Base-by-base conservation (phyloP, 1,284 basidiomycete species). In the Ganoderma sinense region DNA sequence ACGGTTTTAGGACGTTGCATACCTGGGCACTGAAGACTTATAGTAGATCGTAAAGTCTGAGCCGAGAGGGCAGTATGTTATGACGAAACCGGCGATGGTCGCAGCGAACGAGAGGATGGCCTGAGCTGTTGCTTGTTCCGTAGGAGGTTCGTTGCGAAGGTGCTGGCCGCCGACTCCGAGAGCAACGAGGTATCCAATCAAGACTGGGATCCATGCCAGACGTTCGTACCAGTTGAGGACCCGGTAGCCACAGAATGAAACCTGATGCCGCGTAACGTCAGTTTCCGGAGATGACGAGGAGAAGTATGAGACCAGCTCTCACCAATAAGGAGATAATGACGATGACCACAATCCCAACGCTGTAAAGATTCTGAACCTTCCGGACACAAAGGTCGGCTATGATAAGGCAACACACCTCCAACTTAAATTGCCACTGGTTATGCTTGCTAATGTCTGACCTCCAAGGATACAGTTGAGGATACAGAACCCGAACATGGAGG, bases 261-360 rank as follows among this genome's bases (percentile, higher is more conserved):
- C 82, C 89, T 91, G 40, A 18, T 14, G 6, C 14, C 23, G 13
- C 11, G 5, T 13, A 16, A 13, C 6, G 45, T 29, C 6, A 51
- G 23, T 8, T 26, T 56, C 16, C 45, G 16, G 18, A 33, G 31
- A 16, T 26, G 2, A 11, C n/a, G n/a, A 5, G 8, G n/a, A 20
- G 10, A 4, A 10, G 33, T 16, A 20, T 20, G 14, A 6, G 16
- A 23, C 39, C 61, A n/a, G 18, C 84, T 41, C 88, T 75, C 73
- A 91, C 91, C 16, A 94, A 78, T 31, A 98, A 85, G 3, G 94
- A 92, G 59, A 97, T 86, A 39, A 94, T 74, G 0, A 89, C 87
- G 33, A 97, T 92, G 61, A 98, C 90, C 33, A 97, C 93, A 68
- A 98, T 98, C 0, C 97, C 97, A 18, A 97, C 93, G 63, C 92